These are phyloP conservation scores for Candida multigemmis DNA, from an alignment of 805 yeast species.

Conservation along the genomic window DNA sequence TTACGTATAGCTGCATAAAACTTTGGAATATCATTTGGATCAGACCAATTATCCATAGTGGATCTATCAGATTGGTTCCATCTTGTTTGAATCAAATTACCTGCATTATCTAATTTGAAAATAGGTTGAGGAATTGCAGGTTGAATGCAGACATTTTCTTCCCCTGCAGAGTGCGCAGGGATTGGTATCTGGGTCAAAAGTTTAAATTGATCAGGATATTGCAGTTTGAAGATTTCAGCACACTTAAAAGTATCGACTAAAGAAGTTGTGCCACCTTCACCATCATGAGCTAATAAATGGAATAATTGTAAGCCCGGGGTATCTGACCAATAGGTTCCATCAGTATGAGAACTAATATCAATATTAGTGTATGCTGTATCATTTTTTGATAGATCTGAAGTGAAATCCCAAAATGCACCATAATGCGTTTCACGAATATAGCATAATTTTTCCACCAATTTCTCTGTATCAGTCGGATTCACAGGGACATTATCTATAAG, in stretches of 20 bases:
- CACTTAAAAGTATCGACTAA: constrained; percentile 59
- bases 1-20: constrained; percentile 50
- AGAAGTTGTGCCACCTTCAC: constrained; percentile 60
- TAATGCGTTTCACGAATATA: constrained; percentile 63
- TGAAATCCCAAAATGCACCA: constrained; percentile 78
- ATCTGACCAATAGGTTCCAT: constrained; percentile 68
- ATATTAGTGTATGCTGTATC: constrained; percentile 69
- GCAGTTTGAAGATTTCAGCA: constrained; percentile 38
- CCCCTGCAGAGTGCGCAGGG: constrained; percentile 74
- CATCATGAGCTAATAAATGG: constrained; percentile 57
- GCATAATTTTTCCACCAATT: constrained; percentile 46
- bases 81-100: constrained; percentile 50
- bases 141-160: constrained; percentile 50
- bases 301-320: constrained; percentile 66
- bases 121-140: constrained; percentile 50
- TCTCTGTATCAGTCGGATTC: constrained; percentile 49
- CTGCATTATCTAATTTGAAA: constrained; percentile 42
- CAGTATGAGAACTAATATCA: constrained; percentile 58
- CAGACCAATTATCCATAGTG: constrained; percentile 40
- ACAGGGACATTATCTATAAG: constrained; percentile 54
- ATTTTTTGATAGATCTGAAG: constrained; percentile 55
- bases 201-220: constrained; percentile 43
- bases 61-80: constrained; percentile 71
- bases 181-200: constrained; percentile 40
- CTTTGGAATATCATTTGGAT: constrained; percentile 39